Evolutionary conservation across 2,329 filamentous ascomycete genomes (phyloP).

Genomic region (Fusarium lateritium): DNA sequence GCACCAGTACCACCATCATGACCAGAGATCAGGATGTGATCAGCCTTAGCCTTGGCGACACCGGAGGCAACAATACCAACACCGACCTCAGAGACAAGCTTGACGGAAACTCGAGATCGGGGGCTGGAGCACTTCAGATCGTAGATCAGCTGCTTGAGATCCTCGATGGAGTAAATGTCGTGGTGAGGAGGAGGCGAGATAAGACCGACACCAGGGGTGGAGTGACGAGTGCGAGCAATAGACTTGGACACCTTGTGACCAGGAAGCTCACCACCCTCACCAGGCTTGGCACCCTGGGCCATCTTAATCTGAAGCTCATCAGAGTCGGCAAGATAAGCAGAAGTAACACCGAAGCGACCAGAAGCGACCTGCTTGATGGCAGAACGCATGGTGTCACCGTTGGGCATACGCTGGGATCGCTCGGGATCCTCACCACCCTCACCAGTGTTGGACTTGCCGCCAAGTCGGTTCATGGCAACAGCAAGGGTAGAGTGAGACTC

Average conservation of each 20-base stretch:
- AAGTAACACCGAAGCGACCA: conserved; percentile 95
- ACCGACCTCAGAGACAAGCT: conserved; percentile 97
- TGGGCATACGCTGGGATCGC: conserved; percentile 86
- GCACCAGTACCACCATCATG: conserved; percentile 98
- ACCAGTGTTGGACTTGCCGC: conserved; percentile 97
- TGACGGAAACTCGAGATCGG: conserved; percentile 92
- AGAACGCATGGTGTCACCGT: conserved; percentile 96
- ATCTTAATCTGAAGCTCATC: conserved; percentile 99
- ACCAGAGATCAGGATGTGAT: conserved; percentile 96
- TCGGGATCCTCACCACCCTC: conserved; percentile 97
- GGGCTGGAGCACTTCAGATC: conserved; percentile 97
- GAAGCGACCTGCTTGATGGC: conserved; percentile 98
- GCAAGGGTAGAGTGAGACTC: conserved; percentile 96
- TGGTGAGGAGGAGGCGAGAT: conserved; percentile 97
- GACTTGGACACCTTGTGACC: conserved; percentile 96
- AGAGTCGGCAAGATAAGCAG: conserved; percentile 92
- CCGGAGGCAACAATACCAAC: conserved; percentile 97
- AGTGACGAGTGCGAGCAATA: conserved; percentile 95
- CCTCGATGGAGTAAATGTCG: conserved; percentile 98
- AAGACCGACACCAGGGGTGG: conserved; percentile 93
- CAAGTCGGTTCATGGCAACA: conserved; percentile 96
- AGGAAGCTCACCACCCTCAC: conserved; percentile 96
- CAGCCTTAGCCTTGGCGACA: conserved; percentile 97
- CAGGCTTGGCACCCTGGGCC: conserved; percentile 98
- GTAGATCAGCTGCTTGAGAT: conserved; percentile 97